These are phyloP conservation scores for Polyporus arcularius DNA, from an alignment of 768 basidiomycete genomes.

Conservation along the genomic window DNA sequence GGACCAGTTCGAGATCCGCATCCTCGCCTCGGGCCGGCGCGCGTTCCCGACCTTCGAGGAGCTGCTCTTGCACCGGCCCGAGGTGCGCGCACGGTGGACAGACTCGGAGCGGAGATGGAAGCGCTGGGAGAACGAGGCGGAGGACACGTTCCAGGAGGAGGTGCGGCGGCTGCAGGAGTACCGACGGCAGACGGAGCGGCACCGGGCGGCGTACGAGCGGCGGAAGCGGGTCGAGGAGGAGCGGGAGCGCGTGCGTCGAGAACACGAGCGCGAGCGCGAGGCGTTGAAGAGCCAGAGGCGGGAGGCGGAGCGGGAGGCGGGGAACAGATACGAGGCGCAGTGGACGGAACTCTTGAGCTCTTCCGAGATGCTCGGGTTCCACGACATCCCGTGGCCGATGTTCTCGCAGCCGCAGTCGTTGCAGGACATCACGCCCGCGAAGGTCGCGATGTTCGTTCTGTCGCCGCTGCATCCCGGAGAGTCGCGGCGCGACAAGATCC, in stretches of 20 bases:
- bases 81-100: slow-evolving; percentile 8
- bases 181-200: slow-evolving; percentile 24
- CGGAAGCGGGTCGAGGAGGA: slow-evolving; percentile 40
- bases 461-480: slow-evolving; percentile 65
- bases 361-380: slow-evolving; percentile 55
- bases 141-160: slow-evolving; percentile 27
- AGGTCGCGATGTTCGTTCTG: slow-evolving; percentile 61
- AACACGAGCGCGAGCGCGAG: slow-evolving; percentile 47
- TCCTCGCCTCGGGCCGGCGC: slow-evolving; percentile 20
- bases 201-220: slow-evolving; percentile 38
- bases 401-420: slow-evolving; percentile 40
- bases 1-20: slow-evolving; percentile 24
- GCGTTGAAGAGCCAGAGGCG: slow-evolving; percentile 44
- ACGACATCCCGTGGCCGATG: slow-evolving; percentile 73
- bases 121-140: slow-evolving; percentile 20
- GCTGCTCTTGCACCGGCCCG: slow-evolving; percentile 29
- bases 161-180: slow-evolving; percentile 22
- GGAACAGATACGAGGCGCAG: slow-evolving; percentile 63
- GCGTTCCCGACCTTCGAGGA: slow-evolving; percentile 37
- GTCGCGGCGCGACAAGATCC: slow-evolving; percentile 65
- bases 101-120: slow-evolving; percentile 11
- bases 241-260: slow-evolving; percentile 34
- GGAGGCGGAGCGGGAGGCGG: slow-evolving; percentile 53
- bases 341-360: slow-evolving; percentile 54
- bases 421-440: slow-evolving; percentile 54